Evolutionary conservation across 192 early-diverging fungal genomes (phyloP), one percentile per base, ranked within the genome.

Genomic region (Ambispora gerdemannii): DNA sequence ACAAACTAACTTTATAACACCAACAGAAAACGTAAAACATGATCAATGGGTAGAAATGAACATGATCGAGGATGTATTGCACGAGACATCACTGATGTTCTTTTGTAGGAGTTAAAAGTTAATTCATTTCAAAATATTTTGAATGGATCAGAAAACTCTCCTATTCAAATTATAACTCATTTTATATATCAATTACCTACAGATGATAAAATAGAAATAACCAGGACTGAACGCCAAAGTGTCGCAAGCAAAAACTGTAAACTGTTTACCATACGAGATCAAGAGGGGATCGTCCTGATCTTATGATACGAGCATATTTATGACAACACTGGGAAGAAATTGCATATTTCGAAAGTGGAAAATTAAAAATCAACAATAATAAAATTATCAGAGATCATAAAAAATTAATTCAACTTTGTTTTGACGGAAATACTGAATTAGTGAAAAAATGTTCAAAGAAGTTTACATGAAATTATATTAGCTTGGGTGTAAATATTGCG

Each of bases 151-250:
- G 63, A 65, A 28, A 65, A 65, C 50, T 11, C 38, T 13, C 17
- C 50, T 49, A 43, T 65, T 31, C 38, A 65, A 50, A 65, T 65
- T 13, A 65, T 65, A 11, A 31, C 63, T 30, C 2, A 25, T 8
- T 25, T 65, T 28, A 65, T 65, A 43, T 50, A 49, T 65, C 7
- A 49, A 49, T 49, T 65, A 64, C 63, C 38, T 47, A 43, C 49
- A 28, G 38, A 64, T 49, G 38, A 22, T 64, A 43, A 64, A 24
- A 25, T 64, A 10, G 63, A 64, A 64, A 22, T 64, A 49, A 64
- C 63, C 27, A 64, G 63, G 63, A 10, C 63, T 63, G 62, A 63
- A 47, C 62, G 62, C 3, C 62, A 63, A 63, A 63, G 36, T 43
- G 47, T 27, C 36, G 62, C 62, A 19, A 63, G 62, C 22, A 63